phyloP scores from a whole-genome alignment of 345 rosid genomes.

The Aquilaria sinensis region DNA sequence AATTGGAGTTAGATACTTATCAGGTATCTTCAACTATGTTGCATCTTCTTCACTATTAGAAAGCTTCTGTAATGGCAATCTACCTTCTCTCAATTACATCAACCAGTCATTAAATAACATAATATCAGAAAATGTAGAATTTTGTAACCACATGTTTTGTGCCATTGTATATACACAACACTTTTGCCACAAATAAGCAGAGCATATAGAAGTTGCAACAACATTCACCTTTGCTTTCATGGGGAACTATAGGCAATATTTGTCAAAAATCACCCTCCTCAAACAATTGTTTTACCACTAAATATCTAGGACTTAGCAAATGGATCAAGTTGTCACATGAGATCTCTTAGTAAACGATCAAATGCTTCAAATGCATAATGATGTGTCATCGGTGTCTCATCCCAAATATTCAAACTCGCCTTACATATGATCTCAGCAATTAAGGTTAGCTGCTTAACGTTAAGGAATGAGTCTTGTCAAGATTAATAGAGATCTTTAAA shows the following conservation, averaged over 20 bases:
- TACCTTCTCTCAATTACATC: not conserved
- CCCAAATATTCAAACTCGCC: conserved; percentile 4
- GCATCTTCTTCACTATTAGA: too few species aligned
- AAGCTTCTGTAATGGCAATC: not conserved
- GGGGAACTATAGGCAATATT: not conserved
- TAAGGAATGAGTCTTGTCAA: not conserved
- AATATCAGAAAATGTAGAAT: not conserved
- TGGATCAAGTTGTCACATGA: not conserved
- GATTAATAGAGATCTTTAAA: not conserved
- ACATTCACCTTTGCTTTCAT: not conserved
- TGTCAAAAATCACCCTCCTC: not conserved
- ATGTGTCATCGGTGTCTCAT: conserved; percentile 5
- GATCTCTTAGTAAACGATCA: not conserved
- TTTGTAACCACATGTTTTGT: not conserved
- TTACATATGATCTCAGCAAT: not conserved
- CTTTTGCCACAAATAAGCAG: not conserved
- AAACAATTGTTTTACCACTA: not conserved
- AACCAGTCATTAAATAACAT: not conserved
- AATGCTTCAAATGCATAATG: not conserved
- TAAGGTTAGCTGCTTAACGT: not conserved
- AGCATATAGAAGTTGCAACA: not conserved
- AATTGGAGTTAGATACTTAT: not conserved
- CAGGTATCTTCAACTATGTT: not conserved
- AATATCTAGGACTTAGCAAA: not conserved
- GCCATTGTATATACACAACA: not conserved